These are phyloP conservation scores for Colletotrichum musicola DNA, from an alignment of 2,329 filamentous ascomycete species.

Conservation along the genomic window DNA sequence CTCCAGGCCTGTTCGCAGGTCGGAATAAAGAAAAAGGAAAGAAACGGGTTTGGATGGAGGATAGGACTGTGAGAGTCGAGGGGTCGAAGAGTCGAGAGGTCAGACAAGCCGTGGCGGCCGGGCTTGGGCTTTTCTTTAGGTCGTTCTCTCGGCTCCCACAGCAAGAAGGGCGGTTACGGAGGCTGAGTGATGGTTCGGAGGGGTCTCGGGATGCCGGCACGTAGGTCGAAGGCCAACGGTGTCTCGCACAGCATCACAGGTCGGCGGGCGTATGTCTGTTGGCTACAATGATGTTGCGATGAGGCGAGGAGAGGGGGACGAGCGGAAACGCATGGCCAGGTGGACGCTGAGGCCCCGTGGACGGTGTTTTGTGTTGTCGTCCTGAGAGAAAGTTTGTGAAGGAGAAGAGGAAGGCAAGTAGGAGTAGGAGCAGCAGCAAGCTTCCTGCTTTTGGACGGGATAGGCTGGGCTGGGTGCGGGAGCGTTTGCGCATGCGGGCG, in stretches of 20 bases:
- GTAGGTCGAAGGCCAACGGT: conserved; percentile 31
- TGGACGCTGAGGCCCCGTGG: conserved; percentile 35
- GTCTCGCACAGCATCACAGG: conserved; percentile 35
- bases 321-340: conserved; percentile 32
- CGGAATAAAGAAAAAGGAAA: not conserved
- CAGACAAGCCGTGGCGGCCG: conserved; percentile 19
- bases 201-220: conserved; percentile 37
- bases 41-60: not conserved
- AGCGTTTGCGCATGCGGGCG: conserved; percentile 16
- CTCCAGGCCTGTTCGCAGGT: conserved; percentile 31
- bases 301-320: conserved; percentile 18
- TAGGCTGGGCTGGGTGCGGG: not conserved
- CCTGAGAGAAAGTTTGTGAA: conserved; percentile 27
- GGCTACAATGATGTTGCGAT: conserved; percentile 10
- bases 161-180: conserved; percentile 22
- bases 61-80: not conserved
- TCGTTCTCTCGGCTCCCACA: not conserved
- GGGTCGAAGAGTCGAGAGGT: not conserved
- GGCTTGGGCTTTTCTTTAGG: not conserved
- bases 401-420: not conserved
- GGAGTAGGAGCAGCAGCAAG: conserved; percentile 4
- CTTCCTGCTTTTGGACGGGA: conserved; percentile 29
- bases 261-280: not conserved
- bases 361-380: conserved; percentile 34
- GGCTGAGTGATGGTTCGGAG: conserved; percentile 34